Percentiles rank a stretch among this genome's conserved stretches.
phyloP scores from a whole-genome alignment of 2,329 filamentous ascomycete genomes.

The Myriosclerotinia duriaeana region DNA sequence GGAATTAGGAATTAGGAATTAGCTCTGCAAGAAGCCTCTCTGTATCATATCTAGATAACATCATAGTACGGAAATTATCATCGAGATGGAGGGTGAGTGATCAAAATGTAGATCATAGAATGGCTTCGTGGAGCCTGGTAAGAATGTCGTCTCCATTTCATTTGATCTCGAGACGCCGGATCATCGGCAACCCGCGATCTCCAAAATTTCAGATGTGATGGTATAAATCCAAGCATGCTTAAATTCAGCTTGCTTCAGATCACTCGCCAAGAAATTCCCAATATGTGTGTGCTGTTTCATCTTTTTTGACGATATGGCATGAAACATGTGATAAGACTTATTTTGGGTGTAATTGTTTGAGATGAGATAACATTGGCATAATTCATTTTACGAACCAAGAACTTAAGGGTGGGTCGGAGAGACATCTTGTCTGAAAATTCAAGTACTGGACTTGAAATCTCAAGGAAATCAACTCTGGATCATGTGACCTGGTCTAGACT shows the following conservation, averaged over 20 bases:
- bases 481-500: neutral
- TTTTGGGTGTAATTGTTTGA: neutral
- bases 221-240: neutral
- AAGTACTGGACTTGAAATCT: too few species aligned
- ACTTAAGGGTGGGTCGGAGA: too few species aligned
- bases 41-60: too few species aligned
- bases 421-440: too few species aligned
- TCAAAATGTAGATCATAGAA: too few species aligned
- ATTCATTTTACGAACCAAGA: too few species aligned
- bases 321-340: constrained; percentile 10
- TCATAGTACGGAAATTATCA: too few species aligned
- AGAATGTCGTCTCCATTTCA: neutral
- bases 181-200: neutral
- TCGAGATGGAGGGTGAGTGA: too few species aligned
- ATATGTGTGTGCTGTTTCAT: neutral
- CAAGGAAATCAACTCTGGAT: neutral
- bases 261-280: neutral
- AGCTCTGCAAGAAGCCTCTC: too few species aligned
- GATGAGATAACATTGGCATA: too few species aligned
- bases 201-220: neutral
- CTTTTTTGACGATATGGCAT: neutral
- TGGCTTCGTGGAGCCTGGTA: neutral
- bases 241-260: constrained; percentile 4
- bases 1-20: too few species aligned
- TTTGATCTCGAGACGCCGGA: neutral